phyloP scores from a whole-genome alignment of 768 basidiomycete genomes.

The Boletus insuetus region DNA sequence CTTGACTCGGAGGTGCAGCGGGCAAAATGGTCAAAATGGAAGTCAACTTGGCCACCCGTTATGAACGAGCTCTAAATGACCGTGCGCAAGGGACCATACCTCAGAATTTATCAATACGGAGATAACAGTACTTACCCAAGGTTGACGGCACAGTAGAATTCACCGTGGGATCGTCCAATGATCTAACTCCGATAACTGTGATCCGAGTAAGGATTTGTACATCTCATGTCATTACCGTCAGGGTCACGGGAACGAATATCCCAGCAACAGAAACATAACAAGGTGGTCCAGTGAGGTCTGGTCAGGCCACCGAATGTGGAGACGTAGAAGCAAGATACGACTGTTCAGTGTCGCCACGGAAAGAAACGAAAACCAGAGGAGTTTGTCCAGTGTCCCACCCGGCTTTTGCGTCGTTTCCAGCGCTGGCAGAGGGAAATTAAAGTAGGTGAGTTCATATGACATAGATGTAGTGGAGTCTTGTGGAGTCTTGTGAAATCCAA shows the following conservation, averaged over 20 bases:
- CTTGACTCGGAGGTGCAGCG: constrained; percentile 8
- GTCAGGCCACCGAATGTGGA: not conserved
- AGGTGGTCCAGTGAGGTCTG: not conserved
- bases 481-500: too few species aligned
- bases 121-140: constrained; percentile 4
- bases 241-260: constrained; percentile 6
- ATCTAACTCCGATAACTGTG: constrained; percentile 23
- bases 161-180: constrained; percentile 3
- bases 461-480: too few species aligned
- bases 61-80: constrained; percentile 22
- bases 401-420: too few species aligned
- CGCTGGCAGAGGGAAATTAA: too few species aligned
- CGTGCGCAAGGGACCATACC: constrained; percentile 19
- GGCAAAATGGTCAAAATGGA: constrained; percentile 15
- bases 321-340: not conserved
- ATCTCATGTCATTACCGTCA: constrained; percentile 6
- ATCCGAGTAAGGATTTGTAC: constrained; percentile 5
- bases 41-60: constrained; percentile 6
- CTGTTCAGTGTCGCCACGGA: too few species aligned
- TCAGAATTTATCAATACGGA: constrained; percentile 10
- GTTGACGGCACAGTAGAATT: not conserved
- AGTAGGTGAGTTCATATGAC: too few species aligned
- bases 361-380: too few species aligned
- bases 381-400: too few species aligned
- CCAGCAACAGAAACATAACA: not conserved